Evolutionary conservation across 805 yeast species (phyloP), one percentile per base, ranked within the genome.

Genomic region (Saccharomycopsis sp.): DNA sequence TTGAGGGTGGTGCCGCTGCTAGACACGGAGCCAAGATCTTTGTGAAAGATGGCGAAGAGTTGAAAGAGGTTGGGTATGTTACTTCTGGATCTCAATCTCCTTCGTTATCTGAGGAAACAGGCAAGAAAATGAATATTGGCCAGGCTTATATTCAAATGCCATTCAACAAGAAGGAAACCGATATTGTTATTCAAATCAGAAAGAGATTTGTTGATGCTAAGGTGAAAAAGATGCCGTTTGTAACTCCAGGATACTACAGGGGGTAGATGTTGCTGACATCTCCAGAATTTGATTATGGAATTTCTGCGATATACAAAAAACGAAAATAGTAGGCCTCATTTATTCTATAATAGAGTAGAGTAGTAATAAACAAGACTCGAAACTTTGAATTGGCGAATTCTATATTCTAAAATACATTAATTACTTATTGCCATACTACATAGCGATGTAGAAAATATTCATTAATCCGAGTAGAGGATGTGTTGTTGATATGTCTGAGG

Each of bases 1-100:
- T 73, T 12, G 82, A 86, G 5, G 79, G 78, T 63, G 97, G 98
- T 1, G 97, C 98, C 9, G 90, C 99, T 1, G 97, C 98, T 35
- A 84, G 99, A 72, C 86, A 85, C 24, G 90, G 88, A 8, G 76
- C 82, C 64, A 82, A 82, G 65, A 80, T 93, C 14, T 85, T 78
- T 63, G 69, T 74, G 55, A 71, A 69, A n/a, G 82, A 79, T 25
- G 54, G 52, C 9, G 61, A 47, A n/a, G 54, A 58, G 74, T 74
- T 61, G 75, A 83, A 69, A 78, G 85, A 53, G 79, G 87, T 69
- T 58, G 78, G 72, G 64, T 69, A 59, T 61, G 84, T 73, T 5
- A 83, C 87, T 1, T 81, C 86, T 1, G 89, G 89, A 9, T 75
- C 81, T 68, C 78, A 79, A 69, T 84, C 81, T 69, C 98, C 78